Evolutionary conservation across 1,284 basidiomycete genomes (phyloP), one percentile per base, ranked within the genome.

Genomic region (Pseudozyma hubeiensis): DNA sequence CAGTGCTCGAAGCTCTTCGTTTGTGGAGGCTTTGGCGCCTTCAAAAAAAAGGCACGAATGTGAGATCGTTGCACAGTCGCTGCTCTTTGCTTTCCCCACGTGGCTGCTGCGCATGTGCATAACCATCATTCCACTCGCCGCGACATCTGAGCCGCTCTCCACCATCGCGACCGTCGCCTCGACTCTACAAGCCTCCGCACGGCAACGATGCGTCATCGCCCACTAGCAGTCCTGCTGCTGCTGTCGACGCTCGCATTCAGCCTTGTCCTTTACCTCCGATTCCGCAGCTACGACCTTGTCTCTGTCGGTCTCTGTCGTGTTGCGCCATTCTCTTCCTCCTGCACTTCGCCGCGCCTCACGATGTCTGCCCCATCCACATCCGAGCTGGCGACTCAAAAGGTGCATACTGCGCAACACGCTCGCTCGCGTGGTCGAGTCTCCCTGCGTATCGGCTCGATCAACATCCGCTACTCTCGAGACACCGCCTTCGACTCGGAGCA

Each of bases 391-490:
- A 60, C 53, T 7, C 61, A 55, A 1, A 55, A 48, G n/a, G 1
- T 60, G 3, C 50, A 61, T 35, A 24, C 49, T 1, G 52, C 29
- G 1, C 7, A 40, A 1, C 45, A 46, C n/a, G 39, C 29, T 13
- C 39, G 53, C 17, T 17, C 49, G 1, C 50, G 47, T 1, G 58
- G 63, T 9, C 58, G 58, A 1, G 41, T 65, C 2, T 55, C 58
- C 24, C 63, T 75, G 8, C 53, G 40, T 45, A 64, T 75, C 33
- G 72, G 62, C 29, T 71, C 67, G 10, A 44, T 75, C 51, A 75
- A 75, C 61, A 64, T 75, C n/a, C 67, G 73, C 47, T 75, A 44
- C 40, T 75, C 72, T 13, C 51, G 51, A 19, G 56, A 75, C 50
- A 41, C 72, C 0, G 49, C 46, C 5, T 74, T 45, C 55, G 62